A percentile compares a stretch with the other conserved stretches of the same genome.
These are phyloP conservation scores for Petunia axillaris DNA, from an alignment of 257 asterid genomes.

Conservation along the genomic window DNA sequence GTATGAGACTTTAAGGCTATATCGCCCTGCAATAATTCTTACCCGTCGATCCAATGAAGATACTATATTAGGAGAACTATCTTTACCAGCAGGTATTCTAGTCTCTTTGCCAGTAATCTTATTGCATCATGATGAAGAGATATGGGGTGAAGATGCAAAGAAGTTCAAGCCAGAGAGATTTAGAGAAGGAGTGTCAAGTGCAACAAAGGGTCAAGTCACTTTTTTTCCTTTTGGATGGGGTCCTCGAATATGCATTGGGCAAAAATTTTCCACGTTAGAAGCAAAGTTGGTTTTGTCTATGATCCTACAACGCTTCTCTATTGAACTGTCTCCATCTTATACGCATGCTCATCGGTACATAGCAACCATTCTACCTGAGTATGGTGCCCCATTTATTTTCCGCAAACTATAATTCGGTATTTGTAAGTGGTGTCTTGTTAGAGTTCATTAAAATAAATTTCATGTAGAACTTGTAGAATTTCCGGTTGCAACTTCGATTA, in stretches of 20 bases:
- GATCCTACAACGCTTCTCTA: background rate
- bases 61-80: background rate
- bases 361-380: background rate
- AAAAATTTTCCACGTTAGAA: background rate
- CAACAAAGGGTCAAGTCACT: background rate
- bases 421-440: too few species aligned
- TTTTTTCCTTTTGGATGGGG: background rate
- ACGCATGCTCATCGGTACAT: too few species aligned
- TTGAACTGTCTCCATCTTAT: too few species aligned
- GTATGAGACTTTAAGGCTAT: background rate
- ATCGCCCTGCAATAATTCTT: background rate
- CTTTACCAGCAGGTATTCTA: background rate
- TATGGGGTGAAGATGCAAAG: conserved; percentile 1
- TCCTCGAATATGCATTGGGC: background rate
- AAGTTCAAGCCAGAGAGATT: background rate
- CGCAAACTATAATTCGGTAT: background rate
- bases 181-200: background rate
- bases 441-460: too few species aligned
- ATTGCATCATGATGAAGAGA: conserved; percentile 1
- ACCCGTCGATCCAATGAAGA: background rate
- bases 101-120: background rate
- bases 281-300: background rate
- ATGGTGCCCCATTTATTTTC: background rate
- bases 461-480: too few species aligned
- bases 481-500: too few species aligned